Evolutionary conservation across 495 filamentous ascomycete genomes (phyloP).

Genomic region (Talaromyces liani): DNA sequence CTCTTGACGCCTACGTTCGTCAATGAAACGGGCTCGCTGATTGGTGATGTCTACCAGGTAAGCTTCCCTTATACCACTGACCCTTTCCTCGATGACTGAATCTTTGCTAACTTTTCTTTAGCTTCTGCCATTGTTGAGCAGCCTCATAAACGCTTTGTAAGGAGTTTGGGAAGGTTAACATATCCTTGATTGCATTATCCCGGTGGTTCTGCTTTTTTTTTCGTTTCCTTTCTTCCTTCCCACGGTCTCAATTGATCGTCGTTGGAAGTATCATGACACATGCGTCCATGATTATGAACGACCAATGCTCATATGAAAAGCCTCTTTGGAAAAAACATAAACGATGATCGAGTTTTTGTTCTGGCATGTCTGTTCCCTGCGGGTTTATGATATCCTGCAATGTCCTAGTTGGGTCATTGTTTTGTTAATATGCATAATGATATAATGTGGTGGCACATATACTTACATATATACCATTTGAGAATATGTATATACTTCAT

Average conservation of each 20-base stretch:
- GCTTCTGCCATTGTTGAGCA: conserved; percentile 22
- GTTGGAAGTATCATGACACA: neutral
- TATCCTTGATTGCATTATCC: conserved; percentile 1
- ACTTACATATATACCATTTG: neutral
- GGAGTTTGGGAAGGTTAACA: conserved; percentile 1
- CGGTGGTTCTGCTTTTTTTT: neutral
- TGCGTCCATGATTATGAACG: conserved; percentile 5
- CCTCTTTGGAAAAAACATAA: neutral
- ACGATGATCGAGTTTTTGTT: neutral
- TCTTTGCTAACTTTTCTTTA: conserved; percentile 17
- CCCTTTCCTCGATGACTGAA: neutral
- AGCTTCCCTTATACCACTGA: conserved; percentile 10
- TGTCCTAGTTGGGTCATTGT: neutral
- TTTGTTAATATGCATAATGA: conserved; percentile 7
- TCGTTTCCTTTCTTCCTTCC: neutral
- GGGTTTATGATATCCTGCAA: conserved; percentile 1
- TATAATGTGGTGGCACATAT: conserved; percentile 1
- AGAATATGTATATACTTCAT: neutral
- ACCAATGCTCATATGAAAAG: neutral
- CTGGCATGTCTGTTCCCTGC: neutral
- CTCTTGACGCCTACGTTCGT: conserved; percentile 36
- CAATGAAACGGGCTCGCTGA: conserved; percentile 36
- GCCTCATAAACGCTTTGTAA: conserved; percentile 5
- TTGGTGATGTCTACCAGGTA: conserved; percentile 45
- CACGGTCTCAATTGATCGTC: neutral